phyloP scores from a whole-genome alignment of 352 stramenopile genomes.

The Phytopythium oedochilum region DNA sequence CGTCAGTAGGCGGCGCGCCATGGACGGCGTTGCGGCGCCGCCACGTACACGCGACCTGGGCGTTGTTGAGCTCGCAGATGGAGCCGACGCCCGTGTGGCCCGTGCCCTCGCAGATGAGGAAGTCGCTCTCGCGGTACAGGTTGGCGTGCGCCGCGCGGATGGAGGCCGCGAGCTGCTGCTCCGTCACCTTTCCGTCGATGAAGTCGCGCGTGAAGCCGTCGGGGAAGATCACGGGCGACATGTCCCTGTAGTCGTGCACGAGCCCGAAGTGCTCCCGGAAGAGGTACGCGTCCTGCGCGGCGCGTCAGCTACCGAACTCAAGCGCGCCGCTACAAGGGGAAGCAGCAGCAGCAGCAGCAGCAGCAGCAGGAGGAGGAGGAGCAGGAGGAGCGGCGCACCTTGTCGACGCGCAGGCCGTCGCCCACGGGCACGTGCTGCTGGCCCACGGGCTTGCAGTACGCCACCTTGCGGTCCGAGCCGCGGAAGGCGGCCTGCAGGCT shows the following conservation, averaged over 20 bases:
- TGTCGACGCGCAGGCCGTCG: constrained; percentile 83
- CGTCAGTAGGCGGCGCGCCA: too few species aligned
- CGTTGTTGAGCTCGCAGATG: constrained; percentile 90
- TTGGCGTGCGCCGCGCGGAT: constrained; percentile 83
- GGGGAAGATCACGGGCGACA: constrained; percentile 97
- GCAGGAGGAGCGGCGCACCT: constrained; percentile 22
- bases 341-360: too few species aligned
- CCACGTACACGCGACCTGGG: constrained; percentile 77
- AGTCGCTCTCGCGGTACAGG: constrained; percentile 84
- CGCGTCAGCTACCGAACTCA: too few species aligned
- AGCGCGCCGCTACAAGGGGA: too few species aligned
- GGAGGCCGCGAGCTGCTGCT: constrained; percentile 63
- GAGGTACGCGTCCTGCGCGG: constrained; percentile 85
- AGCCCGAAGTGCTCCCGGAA: constrained; percentile 97
- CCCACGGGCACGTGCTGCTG: constrained; percentile 90
- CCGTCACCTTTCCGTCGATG: constrained; percentile 94
- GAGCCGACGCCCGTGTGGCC: constrained; percentile 89
- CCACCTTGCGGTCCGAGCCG: constrained; percentile 50
- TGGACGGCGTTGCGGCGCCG: too few species aligned
- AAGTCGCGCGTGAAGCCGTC: constrained; percentile 96
- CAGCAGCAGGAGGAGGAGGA: too few species aligned
- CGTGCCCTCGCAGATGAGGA: constrained; percentile 95
- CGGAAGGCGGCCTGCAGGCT: constrained; percentile 91
- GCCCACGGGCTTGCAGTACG: constrained; percentile 96
- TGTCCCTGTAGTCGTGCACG: constrained; percentile 95